These are phyloP conservation scores for Catharanthus roseus DNA, from an alignment of 257 asterid genomes.

Conservation along the genomic window DNA sequence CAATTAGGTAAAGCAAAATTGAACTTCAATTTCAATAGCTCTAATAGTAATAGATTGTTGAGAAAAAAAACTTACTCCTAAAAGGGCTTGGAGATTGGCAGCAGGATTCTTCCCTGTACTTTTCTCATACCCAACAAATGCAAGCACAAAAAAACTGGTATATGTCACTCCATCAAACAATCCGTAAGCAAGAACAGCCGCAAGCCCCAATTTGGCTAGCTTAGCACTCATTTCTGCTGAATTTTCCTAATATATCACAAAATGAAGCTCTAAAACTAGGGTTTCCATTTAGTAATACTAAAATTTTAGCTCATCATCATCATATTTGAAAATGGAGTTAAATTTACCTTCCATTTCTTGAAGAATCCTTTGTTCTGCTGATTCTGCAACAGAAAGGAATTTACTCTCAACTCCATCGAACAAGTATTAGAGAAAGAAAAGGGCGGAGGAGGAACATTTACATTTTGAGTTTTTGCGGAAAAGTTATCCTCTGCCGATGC, in stretches of 20 bases:
- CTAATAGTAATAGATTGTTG: no score
- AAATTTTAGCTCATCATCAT: not conserved
- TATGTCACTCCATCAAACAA: slow-evolving; percentile 45
- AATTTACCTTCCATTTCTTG: slow-evolving; percentile 43
- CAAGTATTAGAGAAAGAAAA: not conserved
- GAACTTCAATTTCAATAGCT: not conserved
- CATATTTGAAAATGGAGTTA: not conserved
- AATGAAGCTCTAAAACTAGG: not conserved
- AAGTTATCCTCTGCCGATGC: slow-evolving; percentile 16
- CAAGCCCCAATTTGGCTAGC: slow-evolving; percentile 37
- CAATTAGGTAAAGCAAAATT: not conserved
- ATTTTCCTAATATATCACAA: slow-evolving; percentile 23
- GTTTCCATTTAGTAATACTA: not conserved
- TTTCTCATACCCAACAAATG: slow-evolving; percentile 38
- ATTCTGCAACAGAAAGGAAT: slow-evolving; percentile 14
- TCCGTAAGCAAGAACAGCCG: slow-evolving; percentile 44
- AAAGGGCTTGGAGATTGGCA: slow-evolving; percentile 38
- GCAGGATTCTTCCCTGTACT: slow-evolving; percentile 48
- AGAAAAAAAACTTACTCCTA: slow-evolving; percentile 27
- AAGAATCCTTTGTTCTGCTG: slow-evolving; percentile 28
- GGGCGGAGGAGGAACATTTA: slow-evolving; percentile 11
- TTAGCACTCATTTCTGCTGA: slow-evolving; percentile 40
- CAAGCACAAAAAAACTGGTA: slow-evolving; percentile 45
- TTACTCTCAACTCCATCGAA: no score
- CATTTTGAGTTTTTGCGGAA: slow-evolving; percentile 20